Evolutionary conservation across 2,329 filamentous ascomycete genomes (phyloP).

Genomic region (Monilinia fructicola): DNA sequence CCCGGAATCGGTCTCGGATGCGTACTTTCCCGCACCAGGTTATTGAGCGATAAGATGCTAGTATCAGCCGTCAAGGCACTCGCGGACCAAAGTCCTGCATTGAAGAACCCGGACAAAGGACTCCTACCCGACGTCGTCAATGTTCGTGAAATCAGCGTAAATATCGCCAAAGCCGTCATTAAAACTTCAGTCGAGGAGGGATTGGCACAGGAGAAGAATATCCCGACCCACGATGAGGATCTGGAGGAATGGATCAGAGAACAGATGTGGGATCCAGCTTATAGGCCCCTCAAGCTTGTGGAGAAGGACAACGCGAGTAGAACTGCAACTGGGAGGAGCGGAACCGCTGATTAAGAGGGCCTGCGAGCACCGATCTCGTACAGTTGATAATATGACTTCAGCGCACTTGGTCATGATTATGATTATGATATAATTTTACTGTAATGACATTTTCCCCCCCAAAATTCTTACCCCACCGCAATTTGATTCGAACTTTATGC

Average conservation of each 20-base stretch:
- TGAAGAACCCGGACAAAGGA: constrained; percentile 51
- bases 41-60: constrained; percentile 75
- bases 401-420: no score
- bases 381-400: neutral
- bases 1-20: constrained; percentile 81
- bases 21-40: constrained; percentile 65
- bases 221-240: constrained; percentile 52
- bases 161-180: constrained; percentile 75
- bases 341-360: constrained; percentile 41
- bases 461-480: no score
- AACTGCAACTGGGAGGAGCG: constrained; percentile 59
- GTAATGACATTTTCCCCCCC: no score
- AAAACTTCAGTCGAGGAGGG: constrained; percentile 67
- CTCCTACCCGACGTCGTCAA: constrained; percentile 74
- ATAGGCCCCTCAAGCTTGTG: constrained; percentile 62
- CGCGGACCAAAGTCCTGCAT: constrained; percentile 67
- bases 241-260: constrained; percentile 62
- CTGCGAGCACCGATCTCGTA: neutral
- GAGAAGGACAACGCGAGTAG: constrained; percentile 52
- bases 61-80: constrained; percentile 76
- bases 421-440: no score
- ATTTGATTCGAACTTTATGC: no score
- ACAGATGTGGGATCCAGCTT: constrained; percentile 78
- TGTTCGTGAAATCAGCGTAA: constrained; percentile 73
- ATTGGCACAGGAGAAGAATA: constrained; percentile 62